Percentiles rank a stretch among this genome's conserved stretches.
phyloP scores from a whole-genome alignment of 75 land plant genomes.

The Pinus tabuliformis region DNA sequence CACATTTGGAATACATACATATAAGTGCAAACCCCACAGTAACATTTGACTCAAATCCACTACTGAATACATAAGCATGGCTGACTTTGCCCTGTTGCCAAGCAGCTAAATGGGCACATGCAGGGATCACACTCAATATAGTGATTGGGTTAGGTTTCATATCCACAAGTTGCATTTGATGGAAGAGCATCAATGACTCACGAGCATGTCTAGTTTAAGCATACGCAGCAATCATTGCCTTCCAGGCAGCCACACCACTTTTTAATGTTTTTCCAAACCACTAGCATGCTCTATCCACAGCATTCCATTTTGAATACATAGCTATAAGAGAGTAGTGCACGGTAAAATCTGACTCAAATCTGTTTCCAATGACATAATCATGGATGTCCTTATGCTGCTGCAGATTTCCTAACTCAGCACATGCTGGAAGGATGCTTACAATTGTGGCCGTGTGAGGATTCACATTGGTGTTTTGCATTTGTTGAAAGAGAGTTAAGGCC shows the following conservation, averaged over 20 bases:
- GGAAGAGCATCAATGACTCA: conserved; percentile 15
- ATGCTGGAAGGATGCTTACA: conserved; percentile 32
- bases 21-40: conserved; percentile 18
- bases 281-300: conserved; percentile 25
- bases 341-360: conserved; percentile 34
- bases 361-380: conserved; percentile 21
- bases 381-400: conserved; percentile 35
- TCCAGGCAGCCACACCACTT: conserved; percentile 64
- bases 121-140: conserved; percentile 13
- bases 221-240: conserved; percentile 58
- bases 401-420: conserved; percentile 36
- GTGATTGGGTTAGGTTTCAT: conserved; percentile 17
- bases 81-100: conserved; percentile 9
- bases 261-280: conserved; percentile 24
- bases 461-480: conserved; percentile 20
- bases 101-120: conserved; percentile 14
- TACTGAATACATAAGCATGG: conserved; percentile 9
- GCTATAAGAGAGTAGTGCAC: conserved; percentile 58
- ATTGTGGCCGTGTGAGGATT: conserved; percentile 32
- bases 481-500: conserved; percentile 22
- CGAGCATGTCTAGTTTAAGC: conserved; percentile 21
- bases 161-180: conserved; percentile 10
- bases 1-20: conserved; percentile 27
- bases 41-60: conserved; percentile 5
- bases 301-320: conserved; percentile 53